Base-by-base conservation (phyloP, 1,139 yeast genomes). In the Kluyveromyces sp. region DNA sequence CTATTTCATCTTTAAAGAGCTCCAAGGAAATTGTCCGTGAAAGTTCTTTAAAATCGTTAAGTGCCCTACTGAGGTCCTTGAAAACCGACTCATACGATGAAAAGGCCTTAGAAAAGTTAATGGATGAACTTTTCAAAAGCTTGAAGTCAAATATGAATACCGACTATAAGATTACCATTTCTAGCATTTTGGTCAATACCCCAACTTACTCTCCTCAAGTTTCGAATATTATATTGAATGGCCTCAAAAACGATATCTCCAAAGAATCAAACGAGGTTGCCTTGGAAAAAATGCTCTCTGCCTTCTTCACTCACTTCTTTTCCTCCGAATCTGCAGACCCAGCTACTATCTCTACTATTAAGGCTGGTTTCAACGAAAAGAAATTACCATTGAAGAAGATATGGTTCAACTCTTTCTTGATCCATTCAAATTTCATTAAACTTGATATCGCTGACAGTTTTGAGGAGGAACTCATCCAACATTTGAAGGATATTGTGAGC, bases 261-360 rank as follows among this genome's bases (percentile, higher is more conserved):
- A 89, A 87, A 57, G 97, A 90, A 58, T 77, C 79, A 45, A 87
- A 88, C 55, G 97, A 92, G 60, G 38, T 56, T 1, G 79, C 87
- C 0, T 70, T 88, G 43, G 53, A 67, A 2, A 67, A 71, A 4
- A 69, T 79, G 51, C 67, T 83, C n/a, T 63, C 67, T n/a, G 71
- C 80, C 0, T 75, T 77, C 51, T 71, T 75, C 43, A 54, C 56
- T 28, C 81, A 75, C 54, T 67, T 73, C 35, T 61, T 70, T 28
- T 39, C 48, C 7, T 34, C 59, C n/a, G 41, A 43, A 21, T 37
- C 44, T 3, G 46, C 55, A 15, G 44, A 45, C 7, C 51, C 48
- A 6, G 57, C 54, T 10, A 43, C 53, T 3, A 51, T 54, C 15
- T 51, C 51, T n/a, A 46, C 72, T 15, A 62, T 85, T 34, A 63